Percentiles rank a stretch among this genome's conserved stretches.
These are phyloP conservation scores for Macrophomina pseudophaseolina DNA, from an alignment of 2,329 filamentous ascomycete genomes.

Conservation along the genomic window DNA sequence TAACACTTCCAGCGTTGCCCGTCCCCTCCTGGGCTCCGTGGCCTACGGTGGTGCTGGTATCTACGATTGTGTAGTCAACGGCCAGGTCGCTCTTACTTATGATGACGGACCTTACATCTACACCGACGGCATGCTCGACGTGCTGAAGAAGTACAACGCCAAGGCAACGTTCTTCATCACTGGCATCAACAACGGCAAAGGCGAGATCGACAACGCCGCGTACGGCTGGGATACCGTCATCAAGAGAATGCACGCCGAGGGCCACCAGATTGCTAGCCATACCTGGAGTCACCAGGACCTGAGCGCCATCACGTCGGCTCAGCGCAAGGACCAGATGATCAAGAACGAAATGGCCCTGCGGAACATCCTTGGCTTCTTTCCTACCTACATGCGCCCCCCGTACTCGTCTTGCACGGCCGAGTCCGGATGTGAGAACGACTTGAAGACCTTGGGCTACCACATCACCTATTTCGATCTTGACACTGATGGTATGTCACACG, in stretches of 20 bases:
- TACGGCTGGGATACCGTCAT: conserved; percentile 57
- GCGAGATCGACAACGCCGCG: conserved; percentile 58
- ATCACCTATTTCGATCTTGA: conserved; percentile 67
- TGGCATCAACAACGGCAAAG: conserved; percentile 62
- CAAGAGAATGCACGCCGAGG: conserved; percentile 59
- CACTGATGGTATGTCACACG: conserved; percentile 51
- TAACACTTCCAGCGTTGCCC: conserved; percentile 59
- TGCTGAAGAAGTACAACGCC: conserved; percentile 63
- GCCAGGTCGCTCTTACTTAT: conserved; percentile 69
- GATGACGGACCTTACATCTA: conserved; percentile 70
- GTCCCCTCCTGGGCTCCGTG: conserved; percentile 60
- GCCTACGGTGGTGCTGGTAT: conserved; percentile 63
- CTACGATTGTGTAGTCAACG: conserved; percentile 59
- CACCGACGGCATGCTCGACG: conserved; percentile 65
- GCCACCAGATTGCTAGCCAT: conserved; percentile 67
- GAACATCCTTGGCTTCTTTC: conserved; percentile 61
- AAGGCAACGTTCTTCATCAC: conserved; percentile 73
- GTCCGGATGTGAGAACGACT: conserved; percentile 46
- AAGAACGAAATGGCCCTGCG: conserved; percentile 62
- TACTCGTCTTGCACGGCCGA: conserved; percentile 53
- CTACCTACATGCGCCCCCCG: conserved; percentile 60
- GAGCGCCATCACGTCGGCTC: conserved; percentile 48
- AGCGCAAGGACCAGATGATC: conserved; percentile 56
- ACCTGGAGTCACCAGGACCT: conserved; percentile 61
- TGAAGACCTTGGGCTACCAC: conserved; percentile 60